Evolutionary conservation across 257 asterid genomes (phyloP).

Genomic region (Fraxinus excelsior): DNA sequence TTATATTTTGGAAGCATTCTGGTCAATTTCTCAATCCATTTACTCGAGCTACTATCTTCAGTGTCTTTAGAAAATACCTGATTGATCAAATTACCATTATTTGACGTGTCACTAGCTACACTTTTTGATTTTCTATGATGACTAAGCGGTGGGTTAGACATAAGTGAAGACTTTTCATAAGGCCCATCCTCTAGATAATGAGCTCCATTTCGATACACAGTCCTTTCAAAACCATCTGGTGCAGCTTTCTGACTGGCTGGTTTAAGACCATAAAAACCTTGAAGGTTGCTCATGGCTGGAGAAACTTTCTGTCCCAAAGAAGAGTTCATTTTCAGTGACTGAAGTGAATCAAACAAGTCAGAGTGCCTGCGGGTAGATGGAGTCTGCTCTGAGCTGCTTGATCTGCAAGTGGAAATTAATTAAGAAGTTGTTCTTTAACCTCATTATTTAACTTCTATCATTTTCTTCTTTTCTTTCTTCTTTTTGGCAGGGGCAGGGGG

Average conservation of each 20-base stretch:
- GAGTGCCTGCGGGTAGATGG: constrained; percentile 55
- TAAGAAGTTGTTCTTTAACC: constrained; percentile 21
- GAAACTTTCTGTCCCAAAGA: constrained; percentile 56
- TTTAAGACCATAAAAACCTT: constrained; percentile 59
- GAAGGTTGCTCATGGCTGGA: constrained; percentile 67
- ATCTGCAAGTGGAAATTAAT: constrained; percentile 47
- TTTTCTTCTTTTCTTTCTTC: not conserved
- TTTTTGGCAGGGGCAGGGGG: not conserved
- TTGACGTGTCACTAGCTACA: constrained; percentile 50
- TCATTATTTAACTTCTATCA: not conserved
- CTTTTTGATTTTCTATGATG: constrained; percentile 69
- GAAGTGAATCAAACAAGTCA: constrained; percentile 76
- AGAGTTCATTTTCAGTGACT: constrained; percentile 63
- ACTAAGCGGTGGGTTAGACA: constrained; percentile 50
- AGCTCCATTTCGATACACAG: constrained; percentile 50
- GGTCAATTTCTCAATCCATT: constrained; percentile 51
- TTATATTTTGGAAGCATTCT: constrained; percentile 64
- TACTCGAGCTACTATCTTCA: constrained; percentile 37
- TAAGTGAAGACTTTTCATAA: constrained; percentile 31
- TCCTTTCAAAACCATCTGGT: constrained; percentile 65
- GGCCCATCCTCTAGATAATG: constrained; percentile 56
- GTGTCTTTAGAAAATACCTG: constrained; percentile 36
- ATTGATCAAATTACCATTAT: constrained; percentile 35
- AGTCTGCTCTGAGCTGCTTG: constrained; percentile 53
- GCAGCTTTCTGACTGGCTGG: constrained; percentile 38